These are phyloP conservation scores for Graphilbum fragrans DNA, from an alignment of 2,329 filamentous ascomycete genomes.

Conservation along the genomic window DNA sequence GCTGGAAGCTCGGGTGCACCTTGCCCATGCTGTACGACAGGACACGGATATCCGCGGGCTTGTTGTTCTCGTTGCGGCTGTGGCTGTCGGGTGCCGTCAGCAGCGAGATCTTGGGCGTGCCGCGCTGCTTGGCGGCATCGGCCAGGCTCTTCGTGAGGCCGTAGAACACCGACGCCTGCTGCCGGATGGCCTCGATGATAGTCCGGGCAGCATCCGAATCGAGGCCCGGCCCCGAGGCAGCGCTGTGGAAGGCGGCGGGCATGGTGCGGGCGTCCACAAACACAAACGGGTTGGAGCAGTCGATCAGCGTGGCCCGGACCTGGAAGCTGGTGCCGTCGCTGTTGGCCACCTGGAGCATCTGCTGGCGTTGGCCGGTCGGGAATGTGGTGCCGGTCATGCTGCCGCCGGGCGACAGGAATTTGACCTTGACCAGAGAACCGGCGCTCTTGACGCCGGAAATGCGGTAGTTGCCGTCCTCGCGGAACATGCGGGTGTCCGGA, in stretches of 20 bases:
- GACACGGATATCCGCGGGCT: conserved; percentile 25
- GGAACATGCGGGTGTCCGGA: too few species aligned
- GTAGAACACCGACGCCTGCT: conserved; percentile 42
- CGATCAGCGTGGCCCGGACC: too few species aligned
- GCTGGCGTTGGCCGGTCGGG: too few species aligned
- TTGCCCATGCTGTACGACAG: conserved; percentile 36
- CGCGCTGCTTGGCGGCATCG: conserved; percentile 17
- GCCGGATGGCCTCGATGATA: conserved; percentile 38
- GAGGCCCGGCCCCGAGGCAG: too few species aligned
- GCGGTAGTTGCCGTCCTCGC: too few species aligned
- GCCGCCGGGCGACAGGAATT: too few species aligned
- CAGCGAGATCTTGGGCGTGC: conserved; percentile 44
- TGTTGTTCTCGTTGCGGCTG: not conserved
- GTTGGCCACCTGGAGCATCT: too few species aligned
- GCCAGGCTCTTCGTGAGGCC: conserved; percentile 31
- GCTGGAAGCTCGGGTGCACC: conserved; percentile 38
- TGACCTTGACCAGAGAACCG: too few species aligned
- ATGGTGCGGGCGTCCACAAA: conserved; percentile 10
- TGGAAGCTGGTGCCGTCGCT: too few species aligned
- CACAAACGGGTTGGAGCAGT: too few species aligned
- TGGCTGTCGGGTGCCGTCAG: conserved; percentile 22
- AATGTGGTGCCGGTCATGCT: too few species aligned
- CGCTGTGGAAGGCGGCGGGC: not conserved
- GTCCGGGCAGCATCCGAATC: conserved; percentile 7
- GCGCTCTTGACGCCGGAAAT: too few species aligned